Conservation (phyloP, 2,329 filamentous ascomycete species). For the Penicillium expansum region DNA sequence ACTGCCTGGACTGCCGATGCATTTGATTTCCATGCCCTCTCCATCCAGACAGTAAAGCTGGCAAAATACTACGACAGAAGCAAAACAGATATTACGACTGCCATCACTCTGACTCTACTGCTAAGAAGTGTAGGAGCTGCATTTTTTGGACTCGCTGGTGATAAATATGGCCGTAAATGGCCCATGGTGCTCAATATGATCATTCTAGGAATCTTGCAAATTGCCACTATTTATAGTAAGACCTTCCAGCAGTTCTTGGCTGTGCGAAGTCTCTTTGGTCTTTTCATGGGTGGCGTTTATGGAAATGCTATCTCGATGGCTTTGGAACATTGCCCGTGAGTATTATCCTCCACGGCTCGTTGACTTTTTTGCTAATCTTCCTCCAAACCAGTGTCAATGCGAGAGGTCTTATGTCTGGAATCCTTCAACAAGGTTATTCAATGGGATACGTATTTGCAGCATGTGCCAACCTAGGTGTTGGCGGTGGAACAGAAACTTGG, state of each 20-base stretch:
- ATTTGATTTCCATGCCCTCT: slow-evolving; percentile 79
- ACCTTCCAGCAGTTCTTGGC: slow-evolving; percentile 74
- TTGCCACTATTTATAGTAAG: slow-evolving; percentile 72
- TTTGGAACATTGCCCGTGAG: slow-evolving; percentile 65
- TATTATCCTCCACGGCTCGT: neutral
- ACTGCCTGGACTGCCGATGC: slow-evolving; percentile 76
- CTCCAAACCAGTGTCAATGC: slow-evolving; percentile 50
- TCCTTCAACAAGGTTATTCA: slow-evolving; percentile 78
- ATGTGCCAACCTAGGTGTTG: slow-evolving; percentile 67
- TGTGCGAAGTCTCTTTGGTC: slow-evolving; percentile 68
- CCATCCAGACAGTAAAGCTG: slow-evolving; percentile 73
- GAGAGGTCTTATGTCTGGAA: slow-evolving; percentile 76
- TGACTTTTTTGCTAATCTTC: neutral
- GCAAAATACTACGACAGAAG: slow-evolving; percentile 57
- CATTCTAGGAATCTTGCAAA: slow-evolving; percentile 66
- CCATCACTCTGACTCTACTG: slow-evolving; percentile 62
- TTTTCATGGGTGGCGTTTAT: slow-evolving; percentile 80
- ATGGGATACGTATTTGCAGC: slow-evolving; percentile 78
- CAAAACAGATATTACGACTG: slow-evolving; percentile 68
- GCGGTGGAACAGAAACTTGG: slow-evolving; percentile 56
- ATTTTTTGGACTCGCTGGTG: slow-evolving; percentile 71
- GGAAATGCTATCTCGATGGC: slow-evolving; percentile 77
- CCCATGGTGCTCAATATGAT: slow-evolving; percentile 81
- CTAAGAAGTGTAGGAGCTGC: slow-evolving; percentile 73
- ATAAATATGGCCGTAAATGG: slow-evolving; percentile 76